phyloP scores from a whole-genome alignment of 306 rosid genomes.

The Psophocarpus tetragonolobus region DNA sequence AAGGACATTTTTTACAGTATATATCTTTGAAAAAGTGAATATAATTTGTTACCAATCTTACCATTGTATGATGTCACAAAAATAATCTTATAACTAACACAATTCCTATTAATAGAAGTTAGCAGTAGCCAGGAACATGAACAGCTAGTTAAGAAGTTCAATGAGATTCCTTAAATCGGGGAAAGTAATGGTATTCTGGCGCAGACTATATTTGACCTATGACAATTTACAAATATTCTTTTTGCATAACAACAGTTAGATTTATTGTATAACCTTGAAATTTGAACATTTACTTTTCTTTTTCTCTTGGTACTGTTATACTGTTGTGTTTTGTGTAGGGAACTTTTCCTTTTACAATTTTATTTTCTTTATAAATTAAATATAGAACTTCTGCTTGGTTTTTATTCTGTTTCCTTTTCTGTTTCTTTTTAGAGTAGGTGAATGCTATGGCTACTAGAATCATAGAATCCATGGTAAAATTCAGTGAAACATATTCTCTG shows the following conservation, averaged over 20 bases:
- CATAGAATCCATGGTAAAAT: not conserved
- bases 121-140: not conserved
- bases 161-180: not conserved
- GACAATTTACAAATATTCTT: not conserved
- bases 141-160: not conserved
- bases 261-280: not conserved
- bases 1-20: not conserved
- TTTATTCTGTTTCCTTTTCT: not conserved
- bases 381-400: not conserved
- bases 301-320: not conserved
- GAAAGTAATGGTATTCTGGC: not conserved
- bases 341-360: slow-evolving; percentile 4
- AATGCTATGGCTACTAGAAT: slow-evolving; percentile 17
- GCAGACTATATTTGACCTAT: not conserved
- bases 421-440: slow-evolving; percentile 13
- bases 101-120: not conserved
- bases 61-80: not conserved
- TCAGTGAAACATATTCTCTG: slow-evolving; percentile 3
- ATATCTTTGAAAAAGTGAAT: not conserved
- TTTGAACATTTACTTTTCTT: not conserved
- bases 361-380: not conserved
- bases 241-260: not conserved
- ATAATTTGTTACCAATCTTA: not conserved
- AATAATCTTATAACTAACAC: not conserved
- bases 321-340: not conserved